These are phyloP conservation scores for Xylariaceae sp. DNA, from an alignment of 2,329 filamentous ascomycete genomes.

Conservation along the genomic window DNA sequence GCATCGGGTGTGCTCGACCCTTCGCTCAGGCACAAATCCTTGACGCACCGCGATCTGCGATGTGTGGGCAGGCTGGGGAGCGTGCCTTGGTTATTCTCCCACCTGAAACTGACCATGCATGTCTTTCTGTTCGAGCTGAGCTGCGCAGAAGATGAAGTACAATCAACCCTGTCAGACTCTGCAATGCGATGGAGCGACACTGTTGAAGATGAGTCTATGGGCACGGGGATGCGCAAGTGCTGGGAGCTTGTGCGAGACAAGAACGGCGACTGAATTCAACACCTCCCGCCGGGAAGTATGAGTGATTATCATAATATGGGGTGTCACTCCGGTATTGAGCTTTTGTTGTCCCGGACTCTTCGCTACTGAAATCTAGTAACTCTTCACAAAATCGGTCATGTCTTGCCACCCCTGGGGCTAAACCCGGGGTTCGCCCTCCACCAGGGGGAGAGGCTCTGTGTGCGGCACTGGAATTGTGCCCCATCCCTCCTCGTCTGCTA, in stretches of 20 bases:
- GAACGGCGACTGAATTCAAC: constrained; percentile 11
- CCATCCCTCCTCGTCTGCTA: constrained; percentile 21
- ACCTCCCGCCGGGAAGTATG: too few relatives aligned
- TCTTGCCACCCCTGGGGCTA: too few relatives aligned
- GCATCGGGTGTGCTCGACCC: constrained; percentile 27
- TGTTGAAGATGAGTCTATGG: constrained; percentile 49
- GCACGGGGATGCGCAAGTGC: constrained; percentile 54
- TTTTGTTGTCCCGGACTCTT: too few relatives aligned
- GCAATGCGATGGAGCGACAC: constrained; percentile 34
- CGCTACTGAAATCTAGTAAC: too few relatives aligned
- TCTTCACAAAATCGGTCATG: too few relatives aligned
- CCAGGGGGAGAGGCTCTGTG: constrained; percentile 18
- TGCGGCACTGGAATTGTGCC: constrained; percentile 18
- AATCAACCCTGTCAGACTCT: constrained; percentile 3
- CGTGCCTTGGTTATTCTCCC: constrained; percentile 54
- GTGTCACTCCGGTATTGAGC: too few relatives aligned
- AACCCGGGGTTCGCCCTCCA: constrained; percentile 18
- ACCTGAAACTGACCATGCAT: constrained; percentile 52
- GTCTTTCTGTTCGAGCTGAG: constrained; percentile 45
- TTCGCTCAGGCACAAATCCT: constrained; percentile 4
- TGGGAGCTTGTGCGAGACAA: constrained; percentile 40
- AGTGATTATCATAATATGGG: too few relatives aligned
- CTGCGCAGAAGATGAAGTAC: constrained; percentile 6
- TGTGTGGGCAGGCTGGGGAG: constrained; percentile 41
- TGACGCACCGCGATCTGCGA: constrained; percentile 18